These are phyloP conservation scores for Rutstroemia sp. DNA, from an alignment of 2,329 filamentous ascomycete genomes.

Conservation along the genomic window DNA sequence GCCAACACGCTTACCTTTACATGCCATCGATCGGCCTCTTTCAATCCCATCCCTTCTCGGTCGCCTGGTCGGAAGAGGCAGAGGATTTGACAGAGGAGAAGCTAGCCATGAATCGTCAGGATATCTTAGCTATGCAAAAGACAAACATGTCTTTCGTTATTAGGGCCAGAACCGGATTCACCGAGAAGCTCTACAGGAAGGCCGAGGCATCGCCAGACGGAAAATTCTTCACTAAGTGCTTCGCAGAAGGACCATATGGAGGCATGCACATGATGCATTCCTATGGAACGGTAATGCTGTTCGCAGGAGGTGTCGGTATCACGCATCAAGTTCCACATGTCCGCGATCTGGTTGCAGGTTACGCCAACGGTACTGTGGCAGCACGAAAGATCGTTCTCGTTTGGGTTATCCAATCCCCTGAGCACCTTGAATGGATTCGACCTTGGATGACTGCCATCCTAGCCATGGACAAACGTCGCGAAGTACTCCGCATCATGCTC, in stretches of 20 bases:
- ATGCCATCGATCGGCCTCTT: slow-evolving; percentile 64
- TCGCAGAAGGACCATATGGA: slow-evolving; percentile 72
- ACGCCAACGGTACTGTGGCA: slow-evolving; percentile 60
- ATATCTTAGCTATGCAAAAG: slow-evolving; percentile 52
- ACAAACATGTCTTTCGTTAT: slow-evolving; percentile 65
- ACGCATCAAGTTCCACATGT: slow-evolving; percentile 73
- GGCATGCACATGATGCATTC: slow-evolving; percentile 63
- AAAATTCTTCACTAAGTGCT: slow-evolving; percentile 54
- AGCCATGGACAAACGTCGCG: slow-evolving; percentile 65
- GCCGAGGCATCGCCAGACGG: slow-evolving; percentile 55
- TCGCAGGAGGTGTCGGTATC: slow-evolving; percentile 75
- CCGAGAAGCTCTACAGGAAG: slow-evolving; percentile 59
- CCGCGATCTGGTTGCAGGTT: slow-evolving; percentile 62
- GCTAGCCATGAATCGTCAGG: slow-evolving; percentile 51
- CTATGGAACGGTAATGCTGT: slow-evolving; percentile 71
- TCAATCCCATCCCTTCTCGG: slow-evolving; percentile 74
- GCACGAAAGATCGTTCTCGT: slow-evolving; percentile 66
- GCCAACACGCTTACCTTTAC: slow-evolving; percentile 75
- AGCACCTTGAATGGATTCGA: slow-evolving; percentile 77
- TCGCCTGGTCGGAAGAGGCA: slow-evolving; percentile 68
- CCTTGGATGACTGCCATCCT: slow-evolving; percentile 79
- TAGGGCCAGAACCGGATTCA: slow-evolving; percentile 67
- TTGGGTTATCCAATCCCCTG: slow-evolving; percentile 72
- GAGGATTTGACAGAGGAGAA: slow-evolving; percentile 44
- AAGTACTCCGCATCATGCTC: slow-evolving; percentile 68